Percentiles rank a stretch among this genome's conserved stretches.
Evolutionary conservation across 2,329 filamentous ascomycete genomes (phyloP).

Genomic region (Aureobasidium sp.): DNA sequence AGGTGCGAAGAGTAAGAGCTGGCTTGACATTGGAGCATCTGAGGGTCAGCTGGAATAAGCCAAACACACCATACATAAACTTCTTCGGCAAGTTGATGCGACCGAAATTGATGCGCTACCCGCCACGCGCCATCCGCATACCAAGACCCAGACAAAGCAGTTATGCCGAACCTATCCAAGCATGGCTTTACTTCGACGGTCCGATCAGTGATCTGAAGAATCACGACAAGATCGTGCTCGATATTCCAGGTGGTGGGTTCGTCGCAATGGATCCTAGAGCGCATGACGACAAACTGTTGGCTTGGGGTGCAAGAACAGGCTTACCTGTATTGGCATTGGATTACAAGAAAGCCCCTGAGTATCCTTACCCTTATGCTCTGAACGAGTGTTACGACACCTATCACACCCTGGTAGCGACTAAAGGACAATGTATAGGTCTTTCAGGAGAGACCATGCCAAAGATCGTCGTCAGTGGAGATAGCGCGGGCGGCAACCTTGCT

Average conservation of each 20-base stretch:
- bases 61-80: constrained; percentile 75
- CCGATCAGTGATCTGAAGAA: constrained; percentile 68
- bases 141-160: constrained; percentile 70
- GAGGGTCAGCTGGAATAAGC: constrained; percentile 91
- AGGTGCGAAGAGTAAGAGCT: constrained; percentile 82
- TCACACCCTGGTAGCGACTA: constrained; percentile 61
- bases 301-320: constrained; percentile 84
- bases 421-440: constrained; percentile 69
- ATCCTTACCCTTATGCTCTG: constrained; percentile 75
- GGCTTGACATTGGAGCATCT: constrained; percentile 86
- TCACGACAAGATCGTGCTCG: constrained; percentile 72
- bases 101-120: constrained; percentile 62
- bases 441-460: constrained; percentile 59
- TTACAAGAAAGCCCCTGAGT: constrained; percentile 80
- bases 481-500: constrained; percentile 74
- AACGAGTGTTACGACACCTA: constrained; percentile 88
- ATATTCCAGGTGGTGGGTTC: constrained; percentile 90
- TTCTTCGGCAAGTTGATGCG: constrained; percentile 66
- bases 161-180: constrained; percentile 74
- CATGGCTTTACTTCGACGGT: constrained; percentile 93
- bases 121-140: constrained; percentile 76
- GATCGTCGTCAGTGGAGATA: constrained; percentile 70
- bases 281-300: constrained; percentile 87
- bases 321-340: constrained; percentile 87
- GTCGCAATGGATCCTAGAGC: constrained; percentile 94